phyloP scores from a whole-genome alignment of 345 rosid species.

The Lepidium didymum region DNA sequence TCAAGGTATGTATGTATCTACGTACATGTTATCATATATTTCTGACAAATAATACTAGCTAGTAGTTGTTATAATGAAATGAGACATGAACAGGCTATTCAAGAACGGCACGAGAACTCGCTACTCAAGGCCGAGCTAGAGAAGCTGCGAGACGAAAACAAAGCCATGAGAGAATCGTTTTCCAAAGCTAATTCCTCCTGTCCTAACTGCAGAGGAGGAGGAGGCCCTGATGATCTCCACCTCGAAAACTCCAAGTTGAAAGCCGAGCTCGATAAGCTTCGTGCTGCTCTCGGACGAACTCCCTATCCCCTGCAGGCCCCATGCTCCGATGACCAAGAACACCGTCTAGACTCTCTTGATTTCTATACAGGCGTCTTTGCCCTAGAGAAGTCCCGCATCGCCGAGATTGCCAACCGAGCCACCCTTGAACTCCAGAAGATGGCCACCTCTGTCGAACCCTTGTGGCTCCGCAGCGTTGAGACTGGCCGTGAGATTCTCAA shows the following conservation, averaged over 20 bases:
- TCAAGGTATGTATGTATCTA: constrained; percentile 54
- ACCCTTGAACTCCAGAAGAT: constrained; percentile 72
- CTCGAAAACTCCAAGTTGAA: constrained; percentile 86
- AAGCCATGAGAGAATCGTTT: constrained; percentile 74
- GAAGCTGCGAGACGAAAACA: constrained; percentile 77
- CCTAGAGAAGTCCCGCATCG: constrained; percentile 64
- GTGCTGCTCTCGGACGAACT: constrained; percentile 52
- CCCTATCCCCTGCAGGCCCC: constrained; percentile 33
- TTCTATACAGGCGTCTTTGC: constrained; percentile 73
- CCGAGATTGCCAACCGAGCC: constrained; percentile 70
- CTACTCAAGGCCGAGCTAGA: constrained; percentile 78
- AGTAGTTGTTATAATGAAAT: not conserved
- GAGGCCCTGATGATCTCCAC: constrained; percentile 54
- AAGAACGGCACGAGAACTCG: constrained; percentile 94
- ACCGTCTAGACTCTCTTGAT: constrained; percentile 54
- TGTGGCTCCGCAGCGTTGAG: constrained; percentile 90
- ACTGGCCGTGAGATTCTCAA: constrained; percentile 92
- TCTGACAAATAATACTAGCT: not conserved
- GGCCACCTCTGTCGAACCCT: constrained; percentile 71
- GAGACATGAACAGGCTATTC: constrained; percentile 54
- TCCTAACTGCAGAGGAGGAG: constrained; percentile 81
- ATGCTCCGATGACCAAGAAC: constrained; percentile 59
- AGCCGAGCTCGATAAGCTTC: constrained; percentile 82
- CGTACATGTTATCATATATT: not conserved
- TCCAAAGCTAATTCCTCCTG: constrained; percentile 51